phyloP scores from a whole-genome alignment of 2,329 filamentous ascomycete species.

The Pseudophaeomoniella oleicola region DNA sequence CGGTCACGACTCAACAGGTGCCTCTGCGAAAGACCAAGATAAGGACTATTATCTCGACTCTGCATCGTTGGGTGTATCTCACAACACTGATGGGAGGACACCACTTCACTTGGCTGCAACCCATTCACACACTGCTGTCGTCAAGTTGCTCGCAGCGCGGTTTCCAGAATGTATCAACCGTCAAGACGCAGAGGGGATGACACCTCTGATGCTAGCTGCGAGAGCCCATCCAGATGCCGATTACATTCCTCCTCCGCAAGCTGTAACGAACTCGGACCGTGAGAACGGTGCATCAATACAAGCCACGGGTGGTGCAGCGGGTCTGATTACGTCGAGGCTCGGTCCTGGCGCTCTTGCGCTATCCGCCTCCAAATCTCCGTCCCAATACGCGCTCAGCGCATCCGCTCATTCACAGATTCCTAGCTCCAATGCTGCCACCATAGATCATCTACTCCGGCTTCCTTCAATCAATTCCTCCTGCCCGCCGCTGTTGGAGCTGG shows the following conservation, averaged over 20 bases:
- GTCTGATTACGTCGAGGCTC: neutral
- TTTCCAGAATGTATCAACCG: constrained; percentile 50
- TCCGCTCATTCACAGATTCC: neutral
- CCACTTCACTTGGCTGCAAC: constrained; percentile 65
- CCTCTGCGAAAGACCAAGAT: constrained; percentile 10
- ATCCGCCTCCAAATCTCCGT: neutral
- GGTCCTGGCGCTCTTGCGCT: neutral
- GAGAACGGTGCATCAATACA: neutral
- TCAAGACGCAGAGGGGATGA: constrained; percentile 50
- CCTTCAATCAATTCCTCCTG: constrained; percentile 8
- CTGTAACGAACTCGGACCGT: neutral
- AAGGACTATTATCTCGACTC: constrained; percentile 14
- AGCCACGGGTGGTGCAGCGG: neutral
- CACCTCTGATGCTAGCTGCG: constrained; percentile 28
- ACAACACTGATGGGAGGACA: constrained; percentile 69
- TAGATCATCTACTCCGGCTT: neutral
- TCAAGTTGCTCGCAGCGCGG: constrained; percentile 52
- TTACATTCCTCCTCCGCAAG: neutral
- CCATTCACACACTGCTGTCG: constrained; percentile 57
- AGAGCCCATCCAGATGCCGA: constrained; percentile 8
- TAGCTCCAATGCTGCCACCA: neutral
- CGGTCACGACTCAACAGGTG: constrained; percentile 53
- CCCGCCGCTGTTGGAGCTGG: constrained; percentile 21
- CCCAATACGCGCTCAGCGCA: neutral
- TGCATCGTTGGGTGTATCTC: constrained; percentile 41